These are phyloP conservation scores for Antitrichia curtipendula DNA, from an alignment of 225 moss, liverwort and hornwort genomes.

Conservation along the genomic window DNA sequence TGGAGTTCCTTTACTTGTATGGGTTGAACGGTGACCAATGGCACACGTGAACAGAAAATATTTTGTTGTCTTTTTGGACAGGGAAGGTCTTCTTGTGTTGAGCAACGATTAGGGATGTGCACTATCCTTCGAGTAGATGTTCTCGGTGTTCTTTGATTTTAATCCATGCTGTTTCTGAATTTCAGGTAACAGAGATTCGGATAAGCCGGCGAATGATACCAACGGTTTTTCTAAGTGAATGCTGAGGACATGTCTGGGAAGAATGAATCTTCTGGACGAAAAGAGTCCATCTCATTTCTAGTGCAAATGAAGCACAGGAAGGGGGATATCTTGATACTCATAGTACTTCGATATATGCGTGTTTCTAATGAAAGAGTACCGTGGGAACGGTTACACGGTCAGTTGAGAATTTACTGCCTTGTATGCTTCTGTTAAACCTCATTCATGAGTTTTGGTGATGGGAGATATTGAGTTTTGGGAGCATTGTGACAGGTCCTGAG, in stretches of 20 bases:
- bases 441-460: slow-evolving; percentile 1
- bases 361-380: not conserved
- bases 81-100: not conserved
- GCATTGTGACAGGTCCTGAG: not conserved
- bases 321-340: slow-evolving; percentile 10
- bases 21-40: not conserved
- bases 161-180: not conserved
- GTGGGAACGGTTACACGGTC: not conserved
- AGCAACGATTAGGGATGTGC: not conserved
- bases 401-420: not conserved
- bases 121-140: not conserved
- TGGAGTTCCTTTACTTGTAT: not conserved
- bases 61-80: not conserved
- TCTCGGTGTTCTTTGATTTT: not conserved
- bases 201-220: slow-evolving; percentile 5
- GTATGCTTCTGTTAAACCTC: not conserved
- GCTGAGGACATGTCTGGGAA: not conserved
- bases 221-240: not conserved
- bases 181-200: slow-evolving; percentile 1
- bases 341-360: not conserved
- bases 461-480: not conserved
- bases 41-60: not conserved
- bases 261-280: not conserved
- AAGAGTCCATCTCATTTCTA: not conserved
- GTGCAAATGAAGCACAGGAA: not conserved